A percentile compares a stretch with the other conserved stretches of the same genome.
phyloP scores from a whole-genome alignment of 306 rosid genomes.

The Cucumis hystrix region DNA sequence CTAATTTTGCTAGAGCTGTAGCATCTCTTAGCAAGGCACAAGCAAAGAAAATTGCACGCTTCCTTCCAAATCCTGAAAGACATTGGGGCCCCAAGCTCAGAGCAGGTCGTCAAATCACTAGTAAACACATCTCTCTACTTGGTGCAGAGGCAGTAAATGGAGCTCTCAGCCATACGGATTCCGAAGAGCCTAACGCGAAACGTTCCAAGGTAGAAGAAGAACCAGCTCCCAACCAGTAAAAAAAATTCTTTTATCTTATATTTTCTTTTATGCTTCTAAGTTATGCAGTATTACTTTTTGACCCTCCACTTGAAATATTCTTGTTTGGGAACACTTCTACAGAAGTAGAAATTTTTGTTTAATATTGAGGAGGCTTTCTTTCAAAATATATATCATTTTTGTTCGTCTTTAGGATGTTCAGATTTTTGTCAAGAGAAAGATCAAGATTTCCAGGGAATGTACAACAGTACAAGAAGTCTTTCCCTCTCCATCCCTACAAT shows the following conservation, averaged over 20 bases:
- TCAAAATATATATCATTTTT: neutral
- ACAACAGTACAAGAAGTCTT: neutral
- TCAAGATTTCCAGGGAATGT: neutral
- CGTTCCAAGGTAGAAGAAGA: slow-evolving; percentile 46
- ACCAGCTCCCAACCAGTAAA: neutral
- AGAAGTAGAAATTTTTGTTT: slow-evolving; percentile 1
- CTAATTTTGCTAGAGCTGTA: slow-evolving; percentile 77
- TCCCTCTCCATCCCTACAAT: neutral
- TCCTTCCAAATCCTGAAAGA: slow-evolving; percentile 91
- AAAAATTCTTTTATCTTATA: neutral
- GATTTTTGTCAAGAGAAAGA: neutral
- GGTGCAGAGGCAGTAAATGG: slow-evolving; percentile 64
- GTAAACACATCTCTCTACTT: slow-evolving; percentile 76
- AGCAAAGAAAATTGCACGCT: slow-evolving; percentile 74
- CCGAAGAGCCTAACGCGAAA: slow-evolving; percentile 40
- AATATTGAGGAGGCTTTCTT: neutral
- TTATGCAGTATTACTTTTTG: neutral
- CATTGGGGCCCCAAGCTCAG: slow-evolving; percentile 97
- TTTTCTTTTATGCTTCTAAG: neutral
- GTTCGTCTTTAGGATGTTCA: neutral
- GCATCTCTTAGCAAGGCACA: slow-evolving; percentile 92
- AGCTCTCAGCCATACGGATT: slow-evolving; percentile 37
- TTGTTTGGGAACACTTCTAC: neutral
- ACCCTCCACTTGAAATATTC: neutral
- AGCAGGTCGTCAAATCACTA: slow-evolving; percentile 84